Conservation (phyloP, 2,329 filamentous ascomycete genomes). For the Colletotrichum sp. region DNA sequence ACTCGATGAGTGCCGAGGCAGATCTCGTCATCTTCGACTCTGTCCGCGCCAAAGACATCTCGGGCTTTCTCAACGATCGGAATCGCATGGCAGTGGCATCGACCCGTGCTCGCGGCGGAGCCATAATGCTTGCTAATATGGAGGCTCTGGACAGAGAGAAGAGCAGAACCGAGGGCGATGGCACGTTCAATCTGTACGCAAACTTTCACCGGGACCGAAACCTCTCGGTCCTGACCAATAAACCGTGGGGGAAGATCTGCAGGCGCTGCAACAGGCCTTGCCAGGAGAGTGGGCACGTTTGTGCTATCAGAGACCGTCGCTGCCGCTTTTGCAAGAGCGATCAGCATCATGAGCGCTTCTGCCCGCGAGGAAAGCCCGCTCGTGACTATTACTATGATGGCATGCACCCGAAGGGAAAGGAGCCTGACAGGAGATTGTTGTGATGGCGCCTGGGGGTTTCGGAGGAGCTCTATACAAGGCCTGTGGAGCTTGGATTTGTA, state of each 20-base stretch:
- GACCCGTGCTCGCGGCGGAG: not conserved
- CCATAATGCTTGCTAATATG: not conserved
- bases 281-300: not conserved
- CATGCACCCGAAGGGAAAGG: not conserved
- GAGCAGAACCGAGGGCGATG: not conserved
- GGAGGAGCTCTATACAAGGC: not conserved
- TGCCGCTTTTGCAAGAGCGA: not conserved
- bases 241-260: not conserved
- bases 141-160: not conserved
- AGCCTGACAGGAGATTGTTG: not conserved
- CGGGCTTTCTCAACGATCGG: not conserved
- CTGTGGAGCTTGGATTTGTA: not conserved
- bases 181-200: not conserved
- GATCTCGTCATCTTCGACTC: constrained; percentile 7
- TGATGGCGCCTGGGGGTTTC: not conserved
- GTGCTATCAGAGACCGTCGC: not conserved
- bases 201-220: not conserved
- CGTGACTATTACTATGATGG: not conserved
- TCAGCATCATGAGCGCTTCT: not conserved
- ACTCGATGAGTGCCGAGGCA: constrained; percentile 5
- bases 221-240: not conserved
- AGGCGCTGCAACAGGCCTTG: not conserved
- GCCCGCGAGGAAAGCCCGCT: not conserved
- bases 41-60: not conserved
- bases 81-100: not conserved